Percentiles rank a stretch among this genome's conserved stretches.
phyloP scores from a whole-genome alignment of 305 asterid species.

The Fraxinus greggii region DNA sequence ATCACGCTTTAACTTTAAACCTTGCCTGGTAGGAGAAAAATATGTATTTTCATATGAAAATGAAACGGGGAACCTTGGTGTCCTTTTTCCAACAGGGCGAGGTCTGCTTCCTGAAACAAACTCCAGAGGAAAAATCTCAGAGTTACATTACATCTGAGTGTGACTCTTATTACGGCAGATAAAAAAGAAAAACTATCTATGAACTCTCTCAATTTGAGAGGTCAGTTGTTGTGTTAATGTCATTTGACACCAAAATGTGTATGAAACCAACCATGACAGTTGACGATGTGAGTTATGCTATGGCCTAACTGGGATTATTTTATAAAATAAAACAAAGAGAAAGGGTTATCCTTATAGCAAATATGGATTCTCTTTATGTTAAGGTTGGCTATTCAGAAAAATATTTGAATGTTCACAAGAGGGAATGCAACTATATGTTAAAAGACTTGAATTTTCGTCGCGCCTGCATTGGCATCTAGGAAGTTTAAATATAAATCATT shows the following conservation, averaged over 20 bases:
- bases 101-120: constrained; percentile 68
- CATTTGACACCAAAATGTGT: background rate
- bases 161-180: constrained; percentile 16
- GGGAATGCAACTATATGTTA: background rate
- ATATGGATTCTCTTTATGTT: background rate
- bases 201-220: constrained; percentile 1
- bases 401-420: background rate
- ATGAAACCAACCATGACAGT: background rate
- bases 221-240: background rate
- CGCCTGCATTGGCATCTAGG: constrained; percentile 17
- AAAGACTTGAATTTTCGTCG: background rate
- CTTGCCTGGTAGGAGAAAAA: constrained; percentile 57
- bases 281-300: background rate
- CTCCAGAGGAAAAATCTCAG: constrained; percentile 31
- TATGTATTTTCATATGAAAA: constrained; percentile 59
- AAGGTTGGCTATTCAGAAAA: background rate
- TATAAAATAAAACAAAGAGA: background rate
- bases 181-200: background rate
- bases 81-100: constrained; percentile 88
- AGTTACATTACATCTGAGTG: constrained; percentile 24
- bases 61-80: constrained; percentile 80
- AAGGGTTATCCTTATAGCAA: background rate
- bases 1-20: constrained; percentile 51
- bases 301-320: background rate
- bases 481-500: constrained; percentile 12